Conservation (phyloP, 1,139 yeast genomes). For the Diutina siamensis region DNA sequence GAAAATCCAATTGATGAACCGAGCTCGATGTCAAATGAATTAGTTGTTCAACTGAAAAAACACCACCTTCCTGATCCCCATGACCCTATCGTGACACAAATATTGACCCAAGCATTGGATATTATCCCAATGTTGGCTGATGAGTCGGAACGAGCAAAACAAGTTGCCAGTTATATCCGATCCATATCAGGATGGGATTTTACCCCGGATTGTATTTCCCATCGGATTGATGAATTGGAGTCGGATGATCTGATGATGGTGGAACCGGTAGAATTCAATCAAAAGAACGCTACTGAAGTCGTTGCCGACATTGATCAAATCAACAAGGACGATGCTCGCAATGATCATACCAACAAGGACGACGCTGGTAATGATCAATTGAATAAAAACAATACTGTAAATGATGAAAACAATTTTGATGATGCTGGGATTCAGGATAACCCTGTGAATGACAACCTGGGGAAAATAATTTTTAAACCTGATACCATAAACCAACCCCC, state of each 20-base stretch:
- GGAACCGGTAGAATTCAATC: background rate
- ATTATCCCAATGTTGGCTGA: background rate
- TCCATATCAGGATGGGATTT: background rate
- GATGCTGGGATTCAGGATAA: too few relatives aligned
- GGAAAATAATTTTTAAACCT: too few relatives aligned
- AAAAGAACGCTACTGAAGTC: background rate
- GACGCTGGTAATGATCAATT: too few relatives aligned
- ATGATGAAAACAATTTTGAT: too few relatives aligned
- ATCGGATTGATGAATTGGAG: background rate
- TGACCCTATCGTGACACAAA: background rate
- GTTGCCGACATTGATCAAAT: background rate
- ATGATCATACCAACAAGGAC: background rate
- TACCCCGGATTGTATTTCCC: background rate
- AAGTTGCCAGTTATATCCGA: background rate
- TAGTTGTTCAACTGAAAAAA: too few relatives aligned
- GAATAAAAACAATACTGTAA: too few relatives aligned
- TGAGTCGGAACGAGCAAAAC: background rate
- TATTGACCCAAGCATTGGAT: background rate
- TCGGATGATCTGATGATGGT: background rate
- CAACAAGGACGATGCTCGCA: too few relatives aligned
- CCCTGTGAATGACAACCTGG: too few relatives aligned
- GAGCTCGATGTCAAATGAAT: too few relatives aligned
- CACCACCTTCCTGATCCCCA: background rate
- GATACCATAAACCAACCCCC: too few relatives aligned
- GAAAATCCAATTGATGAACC: too few relatives aligned